phyloP scores from a whole-genome alignment of 176 grass and related monocot genomes.

The Oryza australiensis region DNA sequence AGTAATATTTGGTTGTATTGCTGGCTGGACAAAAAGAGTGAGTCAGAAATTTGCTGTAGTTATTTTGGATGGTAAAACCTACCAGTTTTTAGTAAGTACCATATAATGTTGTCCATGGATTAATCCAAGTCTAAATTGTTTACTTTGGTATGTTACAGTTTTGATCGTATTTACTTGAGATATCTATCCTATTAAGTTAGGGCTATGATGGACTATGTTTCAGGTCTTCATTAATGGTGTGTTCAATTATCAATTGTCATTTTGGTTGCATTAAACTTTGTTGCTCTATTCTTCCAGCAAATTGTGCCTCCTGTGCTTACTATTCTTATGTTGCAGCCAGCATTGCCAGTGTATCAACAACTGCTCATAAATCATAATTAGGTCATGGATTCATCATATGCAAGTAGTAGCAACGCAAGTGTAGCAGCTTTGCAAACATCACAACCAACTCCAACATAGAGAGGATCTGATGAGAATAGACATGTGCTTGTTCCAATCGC shows the following conservation, averaged over 20 bases:
- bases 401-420: no score
- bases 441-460: no score
- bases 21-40: neutral
- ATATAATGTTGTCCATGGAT: constrained; percentile 4
- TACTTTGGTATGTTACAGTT: neutral
- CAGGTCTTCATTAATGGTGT: constrained; percentile 3
- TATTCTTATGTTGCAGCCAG: no score
- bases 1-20: neutral
- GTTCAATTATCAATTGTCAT: constrained; percentile 15
- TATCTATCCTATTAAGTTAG: neutral
- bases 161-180: neutral
- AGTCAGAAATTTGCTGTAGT: neutral
- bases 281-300: constrained; percentile 48
- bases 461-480: no score
- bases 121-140: constrained; percentile 16
- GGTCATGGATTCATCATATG: no score
- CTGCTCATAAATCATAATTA: no score
- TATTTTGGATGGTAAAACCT: constrained; percentile 13
- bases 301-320: constrained; percentile 87
- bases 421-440: no score
- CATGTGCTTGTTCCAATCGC: no score
- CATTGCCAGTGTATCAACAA: no score
- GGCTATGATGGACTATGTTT: constrained; percentile 13
- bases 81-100: neutral
- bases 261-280: constrained; percentile 36